A percentile compares a stretch with the other conserved stretches of the same genome.
Conservation (phyloP, 2,329 filamentous ascomycete species). For the Exserohilum turcica region DNA sequence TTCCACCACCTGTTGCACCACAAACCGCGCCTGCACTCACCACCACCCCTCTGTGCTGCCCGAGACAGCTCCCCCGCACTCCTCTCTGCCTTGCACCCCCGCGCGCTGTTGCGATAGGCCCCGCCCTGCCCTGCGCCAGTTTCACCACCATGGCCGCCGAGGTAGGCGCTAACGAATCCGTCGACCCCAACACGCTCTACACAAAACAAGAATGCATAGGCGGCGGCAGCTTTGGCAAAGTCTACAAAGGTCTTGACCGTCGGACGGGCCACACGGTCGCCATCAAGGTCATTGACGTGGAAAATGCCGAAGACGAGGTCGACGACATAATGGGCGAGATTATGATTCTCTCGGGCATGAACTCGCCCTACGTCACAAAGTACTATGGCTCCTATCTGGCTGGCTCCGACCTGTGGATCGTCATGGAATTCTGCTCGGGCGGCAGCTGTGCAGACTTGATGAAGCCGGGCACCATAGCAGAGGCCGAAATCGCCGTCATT, state of each 20-base stretch:
- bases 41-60: not conserved
- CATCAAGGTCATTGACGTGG: conserved; percentile 98
- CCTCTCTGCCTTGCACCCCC: not conserved
- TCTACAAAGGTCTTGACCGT: conserved; percentile 98
- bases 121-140: not conserved
- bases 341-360: conserved; percentile 91
- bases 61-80: not conserved
- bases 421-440: conserved; percentile 98
- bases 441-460: conserved; percentile 95
- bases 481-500: conserved; percentile 97
- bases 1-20: not conserved
- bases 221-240: conserved; percentile 96
- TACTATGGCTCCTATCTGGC: conserved; percentile 98
- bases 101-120: not conserved
- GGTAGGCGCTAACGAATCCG: conserved; percentile 54
- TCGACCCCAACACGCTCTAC: conserved; percentile 89
- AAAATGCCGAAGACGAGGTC: conserved; percentile 98
- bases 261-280: conserved; percentile 90
- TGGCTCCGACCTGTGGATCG: conserved; percentile 96
- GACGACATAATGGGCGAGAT: conserved; percentile 99
- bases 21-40: not conserved
- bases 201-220: conserved; percentile 77
- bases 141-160: conserved; percentile 32
- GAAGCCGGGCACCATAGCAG: conserved; percentile 87
- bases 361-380: conserved; percentile 95